Conservation (phyloP, 2,329 filamentous ascomycete genomes). For the Exophiala mesophila region DNA sequence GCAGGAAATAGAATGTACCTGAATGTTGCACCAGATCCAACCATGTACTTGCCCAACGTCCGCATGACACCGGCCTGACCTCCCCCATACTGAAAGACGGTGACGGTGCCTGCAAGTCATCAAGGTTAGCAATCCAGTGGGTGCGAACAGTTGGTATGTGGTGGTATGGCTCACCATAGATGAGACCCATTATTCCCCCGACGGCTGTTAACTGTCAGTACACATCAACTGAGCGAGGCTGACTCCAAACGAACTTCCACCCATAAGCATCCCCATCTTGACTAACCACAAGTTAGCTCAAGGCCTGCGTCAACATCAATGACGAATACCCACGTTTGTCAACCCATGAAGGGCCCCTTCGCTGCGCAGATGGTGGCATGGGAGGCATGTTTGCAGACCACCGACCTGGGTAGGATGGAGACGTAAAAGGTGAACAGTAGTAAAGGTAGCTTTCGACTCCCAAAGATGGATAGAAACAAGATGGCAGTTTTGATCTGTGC, state of each 20-base stretch:
- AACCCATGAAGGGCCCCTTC: conserved; percentile 59
- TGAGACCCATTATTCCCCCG: conserved; percentile 93
- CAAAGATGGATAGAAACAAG: too few relatives aligned
- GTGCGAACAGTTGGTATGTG: background rate
- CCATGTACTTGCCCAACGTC: conserved; percentile 94
- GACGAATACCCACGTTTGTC: conserved; percentile 59
- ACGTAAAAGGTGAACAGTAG: too few relatives aligned
- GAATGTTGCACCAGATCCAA: conserved; percentile 89
- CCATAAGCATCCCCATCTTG: conserved; percentile 99
- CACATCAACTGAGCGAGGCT: background rate
- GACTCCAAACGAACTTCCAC: conserved; percentile 74
- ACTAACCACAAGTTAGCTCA: conserved; percentile 51
- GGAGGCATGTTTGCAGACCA: conserved; percentile 30
- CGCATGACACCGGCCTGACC: conserved; percentile 91
- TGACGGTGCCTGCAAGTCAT: conserved; percentile 65
- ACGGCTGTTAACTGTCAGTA: conserved; percentile 59
- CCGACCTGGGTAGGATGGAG: too few relatives aligned
- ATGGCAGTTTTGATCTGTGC: too few relatives aligned
- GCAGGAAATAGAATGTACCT: conserved; percentile 70
- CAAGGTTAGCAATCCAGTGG: conserved; percentile 10
- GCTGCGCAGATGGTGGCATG: conserved; percentile 27
- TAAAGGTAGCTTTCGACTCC: too few relatives aligned
- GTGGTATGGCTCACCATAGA: conserved; percentile 76
- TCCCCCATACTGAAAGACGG: conserved; percentile 91
- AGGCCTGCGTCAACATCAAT: conserved; percentile 13